phyloP scores from a whole-genome alignment of 2,329 filamentous ascomycete genomes.

The Xylariaceae sp. region DNA sequence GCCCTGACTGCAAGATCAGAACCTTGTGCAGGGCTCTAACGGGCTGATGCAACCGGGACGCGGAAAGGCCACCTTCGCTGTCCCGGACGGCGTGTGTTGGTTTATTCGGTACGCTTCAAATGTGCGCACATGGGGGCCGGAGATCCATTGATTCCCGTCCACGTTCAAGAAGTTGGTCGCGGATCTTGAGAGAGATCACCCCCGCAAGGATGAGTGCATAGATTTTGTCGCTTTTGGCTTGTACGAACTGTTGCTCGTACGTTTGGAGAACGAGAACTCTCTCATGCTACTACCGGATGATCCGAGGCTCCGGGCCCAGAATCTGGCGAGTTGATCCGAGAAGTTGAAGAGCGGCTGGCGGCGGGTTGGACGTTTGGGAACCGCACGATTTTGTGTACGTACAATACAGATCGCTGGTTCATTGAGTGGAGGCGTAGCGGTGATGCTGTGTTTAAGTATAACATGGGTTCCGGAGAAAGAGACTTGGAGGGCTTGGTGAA shows the following conservation, averaged over 20 bases:
- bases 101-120: constrained; percentile 10
- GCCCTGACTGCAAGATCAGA: constrained; percentile 2
- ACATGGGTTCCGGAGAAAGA: constrained; percentile 7
- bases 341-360: constrained; percentile 8
- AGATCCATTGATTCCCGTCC: neutral
- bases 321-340: constrained; percentile 1
- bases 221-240: constrained; percentile 12
- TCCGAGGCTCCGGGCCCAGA: constrained; percentile 2
- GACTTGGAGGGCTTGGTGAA: constrained; percentile 4
- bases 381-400: constrained; percentile 8
- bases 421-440: constrained; percentile 13
- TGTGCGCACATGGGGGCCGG: constrained; percentile 7
- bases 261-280: constrained; percentile 13
- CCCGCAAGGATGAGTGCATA: constrained; percentile 11
- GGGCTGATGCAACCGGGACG: constrained; percentile 1
- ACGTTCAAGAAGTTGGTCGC: constrained; percentile 4
- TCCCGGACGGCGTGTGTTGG: constrained; percentile 8
- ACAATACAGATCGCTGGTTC: constrained; percentile 11
- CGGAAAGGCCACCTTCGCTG: constrained; percentile 6
- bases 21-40: neutral
- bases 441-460: constrained; percentile 8
- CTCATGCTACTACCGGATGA: constrained; percentile 7
- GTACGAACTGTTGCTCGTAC: constrained; percentile 5
- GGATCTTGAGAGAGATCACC: constrained; percentile 9
- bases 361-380: constrained; percentile 12